A percentile compares a stretch with the other conserved stretches of the same genome.
Evolutionary conservation across 1,284 basidiomycete species (phyloP).

Genomic region (Microbotryomycetes sp.): DNA sequence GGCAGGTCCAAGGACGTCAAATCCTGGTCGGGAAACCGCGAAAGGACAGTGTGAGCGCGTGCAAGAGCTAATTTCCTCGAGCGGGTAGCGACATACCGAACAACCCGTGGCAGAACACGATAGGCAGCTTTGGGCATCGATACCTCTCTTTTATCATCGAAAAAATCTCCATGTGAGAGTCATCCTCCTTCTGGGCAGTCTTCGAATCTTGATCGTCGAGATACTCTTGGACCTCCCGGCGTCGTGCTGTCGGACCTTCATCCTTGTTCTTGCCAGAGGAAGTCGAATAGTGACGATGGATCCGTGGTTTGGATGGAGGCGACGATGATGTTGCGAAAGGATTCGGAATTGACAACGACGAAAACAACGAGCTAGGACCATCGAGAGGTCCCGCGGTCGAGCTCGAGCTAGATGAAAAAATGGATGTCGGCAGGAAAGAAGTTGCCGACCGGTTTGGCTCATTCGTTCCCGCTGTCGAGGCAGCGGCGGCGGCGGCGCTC

Average conservation of each 20-base stretch:
- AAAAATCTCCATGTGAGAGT: conserved; percentile 28
- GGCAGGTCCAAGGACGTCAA: conserved; percentile 41
- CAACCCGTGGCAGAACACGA: conserved; percentile 90
- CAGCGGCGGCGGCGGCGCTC: background rate
- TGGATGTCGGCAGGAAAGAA: background rate
- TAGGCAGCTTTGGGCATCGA: conserved; percentile 65
- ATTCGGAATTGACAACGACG: conserved; percentile 1
- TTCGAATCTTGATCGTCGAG: conserved; percentile 19
- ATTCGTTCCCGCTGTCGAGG: background rate
- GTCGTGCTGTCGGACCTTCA: background rate
- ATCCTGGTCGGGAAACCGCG: conserved; percentile 48
- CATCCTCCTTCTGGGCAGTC: conserved; percentile 17
- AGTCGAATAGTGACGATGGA: background rate
- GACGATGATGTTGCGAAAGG: background rate
- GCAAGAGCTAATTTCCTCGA: too few species aligned
- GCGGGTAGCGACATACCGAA: conserved; percentile 65
- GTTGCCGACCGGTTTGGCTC: conserved; percentile 1
- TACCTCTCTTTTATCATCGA: conserved; percentile 55
- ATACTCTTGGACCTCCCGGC: conserved; percentile 11
- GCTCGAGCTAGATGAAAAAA: background rate
- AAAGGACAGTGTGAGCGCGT: conserved; percentile 11
- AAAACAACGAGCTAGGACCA: background rate
- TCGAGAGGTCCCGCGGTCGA: background rate
- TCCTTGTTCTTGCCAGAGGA: background rate
- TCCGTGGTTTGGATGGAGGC: background rate